Base-by-base conservation (phyloP, 306 rosid genomes). In the barrel medic (Medicago truncatula) region DNA sequence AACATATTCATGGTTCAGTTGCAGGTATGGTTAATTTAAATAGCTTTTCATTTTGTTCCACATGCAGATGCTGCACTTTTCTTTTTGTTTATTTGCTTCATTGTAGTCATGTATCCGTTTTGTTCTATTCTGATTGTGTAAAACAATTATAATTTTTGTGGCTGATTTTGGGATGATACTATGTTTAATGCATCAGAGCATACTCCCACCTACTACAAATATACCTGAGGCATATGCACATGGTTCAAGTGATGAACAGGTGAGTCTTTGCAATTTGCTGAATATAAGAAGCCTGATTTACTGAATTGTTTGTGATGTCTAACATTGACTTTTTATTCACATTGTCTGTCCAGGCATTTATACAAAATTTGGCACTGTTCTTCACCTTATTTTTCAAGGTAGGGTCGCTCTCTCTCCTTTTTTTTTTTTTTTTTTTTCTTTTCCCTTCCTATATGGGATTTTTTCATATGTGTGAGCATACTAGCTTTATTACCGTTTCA, bases 191-290 rank as follows among this genome's bases (percentile, higher is more conserved):
- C 67, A 34, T 8, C 34, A 96, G 99, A 57, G 82, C 78, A 82
- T 96, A 78, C 97, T 96, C 50, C 93, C 98, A 20, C 69, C 89
- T 65, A 82, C 83, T 57, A 89, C 99, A 76, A 92, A 96, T 83
- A 85, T 96, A 70, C 96, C 98, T 0, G 93, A 90, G 79, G 99
- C 97, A 71, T 96, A 96, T 89, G 90, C 89, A 28, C 83, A 85
- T 54, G 99, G 99, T 62, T 83, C 97, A 54, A 77, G 83, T 67
- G 99, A 92, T 80, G 99, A 96, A 57, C 99, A 96, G 86, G 99
- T 92, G 68, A 47, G 78, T 49, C 70, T 61, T 31, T 61, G 67
- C 21, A 34, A 31, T 72, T 46, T 58, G 14, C 50, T 67, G 40
- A 31, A 41, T 67, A 47, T 31, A 28, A 15, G 8, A 39, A 49